These are phyloP conservation scores for Plasmodium berghei DNA, from an alignment of 169 alveolate genomes.

Conservation along the genomic window DNA sequence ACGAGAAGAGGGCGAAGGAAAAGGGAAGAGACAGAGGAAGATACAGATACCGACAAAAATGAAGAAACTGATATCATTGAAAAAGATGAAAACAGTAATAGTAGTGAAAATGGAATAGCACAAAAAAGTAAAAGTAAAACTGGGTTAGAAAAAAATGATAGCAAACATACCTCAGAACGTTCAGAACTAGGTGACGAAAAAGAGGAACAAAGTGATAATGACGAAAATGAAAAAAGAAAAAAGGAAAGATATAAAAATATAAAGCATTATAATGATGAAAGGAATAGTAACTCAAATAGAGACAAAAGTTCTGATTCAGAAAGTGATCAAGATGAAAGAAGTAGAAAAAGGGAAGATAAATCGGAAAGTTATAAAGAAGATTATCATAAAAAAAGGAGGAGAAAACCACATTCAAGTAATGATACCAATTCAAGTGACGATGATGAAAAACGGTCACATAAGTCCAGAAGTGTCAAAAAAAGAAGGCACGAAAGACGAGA, in stretches of 20 bases:
- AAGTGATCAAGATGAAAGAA: not conserved
- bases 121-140: not conserved
- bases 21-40: not conserved
- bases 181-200: not conserved
- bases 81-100: not conserved
- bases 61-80: not conserved
- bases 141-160: not conserved
- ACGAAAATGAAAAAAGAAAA: no score
- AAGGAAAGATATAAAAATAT: not conserved
- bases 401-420: conserved; percentile 21
- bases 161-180: not conserved
- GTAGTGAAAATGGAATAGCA: not conserved
- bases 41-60: not conserved
- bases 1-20: not conserved
- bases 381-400: not conserved
- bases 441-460: conserved; percentile 14
- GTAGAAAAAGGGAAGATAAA: not conserved
- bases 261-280: not conserved
- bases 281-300: not conserved
- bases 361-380: not conserved
- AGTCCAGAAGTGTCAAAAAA: conserved; percentile 29
- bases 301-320: not conserved
- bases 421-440: conserved; percentile 36
- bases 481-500: conserved; percentile 7
- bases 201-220: no score